Base-by-base conservation (phyloP, 2,329 filamentous ascomycete species). In the Colletotrichum agaves region DNA sequence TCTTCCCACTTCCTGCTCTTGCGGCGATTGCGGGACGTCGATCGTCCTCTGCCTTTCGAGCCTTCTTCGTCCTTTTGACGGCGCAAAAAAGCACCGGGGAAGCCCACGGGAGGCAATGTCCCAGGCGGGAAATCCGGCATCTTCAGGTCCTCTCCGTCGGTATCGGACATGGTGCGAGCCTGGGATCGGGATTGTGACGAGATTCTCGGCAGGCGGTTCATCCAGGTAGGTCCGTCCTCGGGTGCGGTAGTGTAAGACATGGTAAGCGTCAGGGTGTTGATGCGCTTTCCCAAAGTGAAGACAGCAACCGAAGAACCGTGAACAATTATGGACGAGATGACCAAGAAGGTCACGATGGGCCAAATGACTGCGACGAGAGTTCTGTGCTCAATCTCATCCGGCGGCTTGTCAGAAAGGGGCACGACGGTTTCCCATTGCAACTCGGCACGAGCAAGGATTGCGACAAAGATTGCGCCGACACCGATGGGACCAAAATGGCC, bases 291-390 rank as follows among this genome's bases (percentile, higher is more conserved):
- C 1, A 99, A 88, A 0, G 96, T 98, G 74, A 99, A 99, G 8
- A 99, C 96, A 5, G 96, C 96, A 73, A 99, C 92, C 0, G 96
- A 98, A n/a, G 96, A 98, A 21, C 96, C 96, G 75, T 99, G 96
- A 1, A 99, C 93, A 41, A 98, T 81, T 74, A 99, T 99, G 12
- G 96, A 99, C 3, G 92, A 87, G 60, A 99, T 93, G 69, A 99
- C 95, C 74, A 99, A 83, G 79, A 99, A 99, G 0, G 93, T 93
- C 0, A 93, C 93, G 66, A 99, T 94, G 0, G 96, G 96, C 96
- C 96, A 99, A 53, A 99, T 97, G 31, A 97, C 82, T 61, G 92
- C 87, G 58, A 98, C 90, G 35, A 98, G 84, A 35, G 88, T 86
- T 71, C 91, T 91, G 63, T 91, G 80, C 0, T 86, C 84, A 1